Evolutionary conservation across 495 filamentous ascomycete genomes (phyloP).

Genomic region (Apiosordaria backusii): DNA sequence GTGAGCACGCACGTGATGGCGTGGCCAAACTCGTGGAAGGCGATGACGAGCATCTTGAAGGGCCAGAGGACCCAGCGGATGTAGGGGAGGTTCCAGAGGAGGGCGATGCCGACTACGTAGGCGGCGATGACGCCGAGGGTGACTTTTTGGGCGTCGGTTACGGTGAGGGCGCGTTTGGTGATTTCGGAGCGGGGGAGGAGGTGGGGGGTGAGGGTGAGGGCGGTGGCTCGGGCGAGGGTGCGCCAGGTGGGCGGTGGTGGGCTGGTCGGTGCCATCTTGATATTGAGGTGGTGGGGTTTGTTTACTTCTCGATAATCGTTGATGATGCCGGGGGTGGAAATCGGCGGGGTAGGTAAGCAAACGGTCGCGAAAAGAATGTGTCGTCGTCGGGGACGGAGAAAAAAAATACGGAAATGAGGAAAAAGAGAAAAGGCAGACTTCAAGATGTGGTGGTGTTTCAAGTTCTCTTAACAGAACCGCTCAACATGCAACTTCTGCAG

Average conservation of each 20-base stretch:
- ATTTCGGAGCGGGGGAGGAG: constrained; percentile 9
- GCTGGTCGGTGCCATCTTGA: neutral
- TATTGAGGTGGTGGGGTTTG: neutral
- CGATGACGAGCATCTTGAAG: constrained; percentile 90
- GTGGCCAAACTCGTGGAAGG: constrained; percentile 81
- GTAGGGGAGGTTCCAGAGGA: constrained; percentile 78
- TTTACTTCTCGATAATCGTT: neutral
- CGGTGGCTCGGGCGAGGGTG: neutral
- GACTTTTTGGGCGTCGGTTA: constrained; percentile 66
- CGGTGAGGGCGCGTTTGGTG: constrained; percentile 51
- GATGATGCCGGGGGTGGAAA: neutral
- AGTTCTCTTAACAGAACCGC: neutral
- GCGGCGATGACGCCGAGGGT: constrained; percentile 61
- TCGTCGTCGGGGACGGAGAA: neutral
- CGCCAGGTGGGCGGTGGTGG: neutral
- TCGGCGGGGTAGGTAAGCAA: too few species aligned
- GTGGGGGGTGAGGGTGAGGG: constrained; percentile 8
- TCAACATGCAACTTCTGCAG: too few species aligned
- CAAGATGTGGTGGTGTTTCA: neutral
- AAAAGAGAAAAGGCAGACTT: neutral
- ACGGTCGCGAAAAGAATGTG: neutral
- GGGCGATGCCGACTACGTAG: constrained; percentile 69
- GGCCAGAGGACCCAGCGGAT: constrained; percentile 70
- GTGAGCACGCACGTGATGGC: constrained; percentile 69
- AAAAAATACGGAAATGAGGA: neutral